These are phyloP conservation scores for Penicillium macrosclerotiorum DNA, from an alignment of 495 filamentous ascomycete genomes.

Conservation along the genomic window DNA sequence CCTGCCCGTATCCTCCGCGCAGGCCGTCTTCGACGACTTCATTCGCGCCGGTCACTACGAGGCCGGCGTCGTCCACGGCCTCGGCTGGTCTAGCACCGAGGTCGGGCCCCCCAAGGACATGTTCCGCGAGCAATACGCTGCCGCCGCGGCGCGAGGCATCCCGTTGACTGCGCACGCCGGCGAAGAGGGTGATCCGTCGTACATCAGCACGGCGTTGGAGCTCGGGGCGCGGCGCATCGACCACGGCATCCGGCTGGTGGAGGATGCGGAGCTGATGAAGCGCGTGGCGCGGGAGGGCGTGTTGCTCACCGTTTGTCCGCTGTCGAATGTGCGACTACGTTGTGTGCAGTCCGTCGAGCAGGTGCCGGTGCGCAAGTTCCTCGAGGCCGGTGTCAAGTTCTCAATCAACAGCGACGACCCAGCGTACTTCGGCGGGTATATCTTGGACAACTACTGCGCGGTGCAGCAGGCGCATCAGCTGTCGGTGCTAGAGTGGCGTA, in stretches of 20 bases:
- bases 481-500: constrained; percentile 59
- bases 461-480: constrained; percentile 70
- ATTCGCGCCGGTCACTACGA: constrained; percentile 49
- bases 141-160: constrained; percentile 51
- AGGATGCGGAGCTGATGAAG: constrained; percentile 58
- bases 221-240: constrained; percentile 64
- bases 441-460: constrained; percentile 72
- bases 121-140: constrained; percentile 57
- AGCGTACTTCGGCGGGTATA: constrained; percentile 78
- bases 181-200: constrained; percentile 69
- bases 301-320: constrained; percentile 67
- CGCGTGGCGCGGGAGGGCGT: constrained; percentile 54
- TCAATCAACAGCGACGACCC: constrained; percentile 77
- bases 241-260: constrained; percentile 65
- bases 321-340: constrained; percentile 67
- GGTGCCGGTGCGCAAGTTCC: constrained; percentile 61
- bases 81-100: constrained; percentile 69
- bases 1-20: constrained; percentile 54
- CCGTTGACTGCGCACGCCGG: constrained; percentile 68
- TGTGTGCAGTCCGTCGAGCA: constrained; percentile 56
- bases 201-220: constrained; percentile 64
- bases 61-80: constrained; percentile 53
- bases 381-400: constrained; percentile 65
- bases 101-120: constrained; percentile 60
- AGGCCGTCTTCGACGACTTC: constrained; percentile 47